phyloP scores from a whole-genome alignment of 2,329 filamentous ascomycete genomes.

The Colletotrichum higginsianum region DNA sequence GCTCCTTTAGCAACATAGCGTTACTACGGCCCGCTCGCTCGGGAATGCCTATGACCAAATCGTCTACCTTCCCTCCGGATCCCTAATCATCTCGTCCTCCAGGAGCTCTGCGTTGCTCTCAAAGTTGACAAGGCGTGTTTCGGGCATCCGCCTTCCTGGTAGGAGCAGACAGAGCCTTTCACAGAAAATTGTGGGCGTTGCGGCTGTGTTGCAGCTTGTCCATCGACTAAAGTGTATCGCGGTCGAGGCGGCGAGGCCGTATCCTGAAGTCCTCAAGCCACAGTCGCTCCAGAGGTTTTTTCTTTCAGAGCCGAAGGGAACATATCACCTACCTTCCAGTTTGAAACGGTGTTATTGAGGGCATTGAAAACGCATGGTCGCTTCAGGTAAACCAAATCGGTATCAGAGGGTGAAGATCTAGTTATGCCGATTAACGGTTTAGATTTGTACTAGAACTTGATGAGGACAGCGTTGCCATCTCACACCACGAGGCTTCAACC shows the following conservation, averaged over 20 bases:
- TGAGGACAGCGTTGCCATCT: no score
- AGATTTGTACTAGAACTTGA: not conserved
- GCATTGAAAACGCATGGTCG: conserved; percentile 36
- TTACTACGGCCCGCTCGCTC: conserved; percentile 48
- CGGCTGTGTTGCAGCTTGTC: conserved; percentile 14
- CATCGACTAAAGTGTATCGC: not conserved
- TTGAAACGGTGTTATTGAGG: conserved; percentile 47
- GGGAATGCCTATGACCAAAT: conserved; percentile 57
- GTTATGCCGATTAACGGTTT: not conserved
- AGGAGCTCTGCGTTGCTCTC: conserved; percentile 46
- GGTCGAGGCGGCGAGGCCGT: not conserved
- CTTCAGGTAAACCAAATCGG: conserved; percentile 21
- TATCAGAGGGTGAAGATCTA: not conserved
- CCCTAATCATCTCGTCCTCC: conserved; percentile 66
- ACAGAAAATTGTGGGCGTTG: conserved; percentile 47
- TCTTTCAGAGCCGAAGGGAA: not conserved
- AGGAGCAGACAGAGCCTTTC: conserved; percentile 43
- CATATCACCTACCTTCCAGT: conserved; percentile 47
- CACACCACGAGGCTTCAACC: not conserved
- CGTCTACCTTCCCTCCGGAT: conserved; percentile 64
- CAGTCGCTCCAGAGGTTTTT: not conserved
- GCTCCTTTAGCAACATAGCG: conserved; percentile 54
- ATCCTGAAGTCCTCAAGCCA: not conserved
- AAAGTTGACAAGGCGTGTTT: conserved; percentile 44
- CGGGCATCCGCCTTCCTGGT: conserved; percentile 58